Evolutionary conservation across 2,329 filamentous ascomycete species (phyloP), one percentile per base, ranked within the genome.

Genomic region (Ilyonectria destructans): DNA sequence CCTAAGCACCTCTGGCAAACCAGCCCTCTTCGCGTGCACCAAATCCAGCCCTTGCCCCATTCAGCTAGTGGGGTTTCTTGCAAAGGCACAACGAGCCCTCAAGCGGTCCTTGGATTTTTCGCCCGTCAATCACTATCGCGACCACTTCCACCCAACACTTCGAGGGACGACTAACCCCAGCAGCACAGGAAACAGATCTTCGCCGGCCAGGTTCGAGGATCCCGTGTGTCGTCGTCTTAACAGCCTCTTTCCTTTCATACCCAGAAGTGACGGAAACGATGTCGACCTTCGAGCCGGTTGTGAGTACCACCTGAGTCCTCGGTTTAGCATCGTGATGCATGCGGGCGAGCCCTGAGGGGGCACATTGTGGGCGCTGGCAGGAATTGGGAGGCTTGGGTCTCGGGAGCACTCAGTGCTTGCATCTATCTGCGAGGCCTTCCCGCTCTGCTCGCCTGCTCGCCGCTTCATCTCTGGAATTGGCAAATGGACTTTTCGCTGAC

Each of bases 251-350:
- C 71, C 71, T 76, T 76, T 76, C 69, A 75, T 72, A 70, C 70
- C 71, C 76, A 76, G 74, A 78, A 78, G 76, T 81, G 80, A 83
- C 79, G 76, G 76, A 78, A 77, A 78, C 86, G 82, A 91, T 91
- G 89, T 91, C 89, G 83, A 88, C 87, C 81, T 91, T 92, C 85
- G 90, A 92, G 87, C 82, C 85, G 84, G 89, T 91, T 87, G 90
- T 92, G 86, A 91, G 90, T 91, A 80, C 62, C 66, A 69, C 65
- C 73, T 63, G 65, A 58, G 56, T 64, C 54, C 51, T 54, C 43
- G 52, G 49, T 43, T 52, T 58, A 68, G 58, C 59, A 65, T 75
- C 61, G 52, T 74, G 73, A 72, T 61, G 69, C 72, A 72, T 61
- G 69, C 72, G 65, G 71, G 67, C 64, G 65, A 63, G 59, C 62